Evolutionary conservation across 345 rosid genomes (phyloP).

Genomic region (Eutrema yunnanense): DNA sequence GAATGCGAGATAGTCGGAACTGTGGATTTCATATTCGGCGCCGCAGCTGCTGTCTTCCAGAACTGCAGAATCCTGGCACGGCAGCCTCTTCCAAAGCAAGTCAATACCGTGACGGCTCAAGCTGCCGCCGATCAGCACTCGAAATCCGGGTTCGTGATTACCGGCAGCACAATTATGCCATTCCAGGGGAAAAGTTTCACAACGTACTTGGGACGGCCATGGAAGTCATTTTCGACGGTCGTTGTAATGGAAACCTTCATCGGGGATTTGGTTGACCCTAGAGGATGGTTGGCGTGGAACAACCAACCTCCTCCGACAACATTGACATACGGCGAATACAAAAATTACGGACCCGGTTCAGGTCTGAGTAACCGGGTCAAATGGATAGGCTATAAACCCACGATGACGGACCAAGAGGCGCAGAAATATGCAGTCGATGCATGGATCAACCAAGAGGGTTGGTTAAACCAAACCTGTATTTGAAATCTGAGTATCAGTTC

Average conservation of each 20-base stretch:
- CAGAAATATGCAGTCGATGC: constrained; percentile 40
- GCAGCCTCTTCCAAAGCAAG: too few species aligned
- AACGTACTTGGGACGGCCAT: constrained; percentile 47
- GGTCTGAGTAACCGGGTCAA: constrained; percentile 23
- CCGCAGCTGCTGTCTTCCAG: too few species aligned
- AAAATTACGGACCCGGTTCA: constrained; percentile 49
- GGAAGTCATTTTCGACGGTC: constrained; percentile 59
- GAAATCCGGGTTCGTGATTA: too few species aligned
- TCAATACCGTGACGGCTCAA: too few species aligned
- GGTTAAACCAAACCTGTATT: constrained; percentile 29
- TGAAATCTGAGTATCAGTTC: too few species aligned
- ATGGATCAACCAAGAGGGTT: constrained; percentile 41
- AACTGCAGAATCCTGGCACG: too few species aligned
- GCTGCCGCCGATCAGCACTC: too few species aligned
- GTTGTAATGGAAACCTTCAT: constrained; percentile 57
- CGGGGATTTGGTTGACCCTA: constrained; percentile 43
- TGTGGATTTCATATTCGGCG: too few species aligned
- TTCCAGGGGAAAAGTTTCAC: too few species aligned
- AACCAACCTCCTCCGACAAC: constrained; percentile 35
- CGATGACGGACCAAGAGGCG: constrained; percentile 35
- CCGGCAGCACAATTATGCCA: too few species aligned
- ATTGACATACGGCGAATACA: constrained; percentile 49
- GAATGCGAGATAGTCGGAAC: too few species aligned
- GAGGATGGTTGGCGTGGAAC: constrained; percentile 34
- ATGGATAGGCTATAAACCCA: constrained; percentile 45